Evolutionary conservation across 805 yeast genomes (phyloP).

Genomic region (Ogataea saltuana): DNA sequence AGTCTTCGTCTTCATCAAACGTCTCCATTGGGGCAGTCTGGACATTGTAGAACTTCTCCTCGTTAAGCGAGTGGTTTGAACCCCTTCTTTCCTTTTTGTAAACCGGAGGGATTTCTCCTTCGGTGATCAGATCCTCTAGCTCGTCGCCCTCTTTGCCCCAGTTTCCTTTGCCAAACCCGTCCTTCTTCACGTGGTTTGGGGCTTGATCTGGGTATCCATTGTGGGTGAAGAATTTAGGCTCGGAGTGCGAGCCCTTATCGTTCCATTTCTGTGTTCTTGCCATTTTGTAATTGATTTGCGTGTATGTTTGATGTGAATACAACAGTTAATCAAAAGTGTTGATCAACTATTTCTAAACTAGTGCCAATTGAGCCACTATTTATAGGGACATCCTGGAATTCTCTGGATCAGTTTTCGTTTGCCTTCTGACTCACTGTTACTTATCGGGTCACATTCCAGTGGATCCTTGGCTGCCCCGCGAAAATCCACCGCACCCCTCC

Average conservation of each 20-base stretch:
- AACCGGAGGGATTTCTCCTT: slow-evolving; percentile 54
- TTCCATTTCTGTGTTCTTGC: slow-evolving; percentile 82
- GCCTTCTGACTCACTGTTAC: background rate
- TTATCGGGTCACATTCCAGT: slow-evolving; percentile 6
- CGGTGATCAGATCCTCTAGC: slow-evolving; percentile 57
- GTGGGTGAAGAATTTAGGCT: slow-evolving; percentile 79
- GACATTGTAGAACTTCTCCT: slow-evolving; percentile 38
- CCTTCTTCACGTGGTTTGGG: slow-evolving; percentile 77
- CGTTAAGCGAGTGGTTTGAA: slow-evolving; percentile 47
- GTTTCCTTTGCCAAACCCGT: slow-evolving; percentile 83
- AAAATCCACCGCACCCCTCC: background rate
- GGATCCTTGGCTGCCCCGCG: too few species aligned
- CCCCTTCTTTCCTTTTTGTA: slow-evolving; percentile 51
- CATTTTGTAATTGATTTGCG: slow-evolving; percentile 41
- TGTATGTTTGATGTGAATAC: too few species aligned
- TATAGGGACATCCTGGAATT: slow-evolving; percentile 6
- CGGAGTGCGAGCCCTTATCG: slow-evolving; percentile 37
- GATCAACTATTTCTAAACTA: too few species aligned
- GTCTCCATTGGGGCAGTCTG: slow-evolving; percentile 20
- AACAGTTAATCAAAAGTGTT: too few species aligned
- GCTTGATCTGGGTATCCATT: slow-evolving; percentile 66
- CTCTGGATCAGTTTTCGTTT: background rate
- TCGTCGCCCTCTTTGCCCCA: slow-evolving; percentile 90
- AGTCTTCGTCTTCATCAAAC: slow-evolving; percentile 3
- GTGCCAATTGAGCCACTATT: background rate